phyloP scores from a whole-genome alignment of 2,329 filamentous ascomycete species.

The Stachybotrys chartarum region DNA sequence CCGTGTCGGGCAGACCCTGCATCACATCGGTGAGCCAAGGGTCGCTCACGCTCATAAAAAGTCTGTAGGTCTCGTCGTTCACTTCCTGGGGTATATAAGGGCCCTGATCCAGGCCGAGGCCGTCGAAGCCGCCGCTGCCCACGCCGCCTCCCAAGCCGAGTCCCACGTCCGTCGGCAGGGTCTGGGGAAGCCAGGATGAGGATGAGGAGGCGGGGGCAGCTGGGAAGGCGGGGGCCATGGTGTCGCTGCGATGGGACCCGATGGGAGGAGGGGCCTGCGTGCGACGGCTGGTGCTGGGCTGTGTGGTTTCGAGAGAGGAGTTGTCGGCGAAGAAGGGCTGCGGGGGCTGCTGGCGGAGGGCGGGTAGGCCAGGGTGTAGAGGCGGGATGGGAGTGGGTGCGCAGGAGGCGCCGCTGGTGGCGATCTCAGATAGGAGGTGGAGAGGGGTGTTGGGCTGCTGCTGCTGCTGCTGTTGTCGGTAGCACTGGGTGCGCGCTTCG shows the following conservation, averaged over 20 bases:
- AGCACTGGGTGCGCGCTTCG: slow-evolving; percentile 3
- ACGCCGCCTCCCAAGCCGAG: slow-evolving; percentile 6
- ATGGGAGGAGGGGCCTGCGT: slow-evolving; percentile 2
- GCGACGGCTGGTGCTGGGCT: slow-evolving; percentile 1
- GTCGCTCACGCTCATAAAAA: slow-evolving; percentile 25
- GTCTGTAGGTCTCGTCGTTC: slow-evolving; percentile 25
- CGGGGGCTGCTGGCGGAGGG: slow-evolving; percentile 11
- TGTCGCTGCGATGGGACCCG: slow-evolving; percentile 5
- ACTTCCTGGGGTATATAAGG: slow-evolving; percentile 11
- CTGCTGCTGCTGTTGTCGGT: slow-evolving; percentile 3
- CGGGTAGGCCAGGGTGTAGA: slow-evolving; percentile 7
- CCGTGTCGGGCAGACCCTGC: slow-evolving; percentile 23
- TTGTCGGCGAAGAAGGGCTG: slow-evolving; percentile 31
- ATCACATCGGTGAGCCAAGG: slow-evolving; percentile 32
- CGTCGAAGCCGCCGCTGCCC: slow-evolving; percentile 14
- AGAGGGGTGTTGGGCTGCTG: slow-evolving; percentile 42
- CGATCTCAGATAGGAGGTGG: slow-evolving; percentile 50
- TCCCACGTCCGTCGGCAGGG: slow-evolving; percentile 11
- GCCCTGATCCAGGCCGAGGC: slow-evolving; percentile 17
- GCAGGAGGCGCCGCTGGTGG: slow-evolving; percentile 33
- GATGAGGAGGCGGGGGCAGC: neutral
- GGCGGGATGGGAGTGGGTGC: slow-evolving; percentile 7
- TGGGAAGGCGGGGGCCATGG: slow-evolving; percentile 17
- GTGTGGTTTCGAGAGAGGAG: slow-evolving; percentile 10
- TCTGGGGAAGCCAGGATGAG: slow-evolving; percentile 5